Percentiles rank a stretch among this genome's conserved stretches.
Evolutionary conservation across 352 stramenopile genomes (phyloP).

Genomic region (Pythium dissotocum): DNA sequence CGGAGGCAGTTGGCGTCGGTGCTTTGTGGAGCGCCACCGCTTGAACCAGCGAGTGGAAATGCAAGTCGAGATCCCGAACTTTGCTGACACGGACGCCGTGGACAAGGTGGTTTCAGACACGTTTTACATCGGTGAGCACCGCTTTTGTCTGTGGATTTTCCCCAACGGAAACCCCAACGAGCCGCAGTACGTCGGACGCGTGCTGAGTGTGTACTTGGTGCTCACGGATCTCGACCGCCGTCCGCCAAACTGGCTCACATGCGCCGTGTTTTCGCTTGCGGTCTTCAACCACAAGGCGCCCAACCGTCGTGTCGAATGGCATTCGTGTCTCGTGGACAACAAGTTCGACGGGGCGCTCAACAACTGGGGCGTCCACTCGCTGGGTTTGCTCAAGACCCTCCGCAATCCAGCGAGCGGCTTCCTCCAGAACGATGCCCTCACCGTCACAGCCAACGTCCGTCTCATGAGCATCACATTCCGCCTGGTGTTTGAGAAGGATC

Average conservation of each 20-base stretch:
- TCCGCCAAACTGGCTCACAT: conserved; percentile 67
- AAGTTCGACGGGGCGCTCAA: conserved; percentile 75
- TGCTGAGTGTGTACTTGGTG: conserved; percentile 81
- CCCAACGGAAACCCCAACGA: conserved; percentile 82
- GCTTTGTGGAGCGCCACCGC: conserved; percentile 55
- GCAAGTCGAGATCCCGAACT: conserved; percentile 55
- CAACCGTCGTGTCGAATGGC: conserved; percentile 64
- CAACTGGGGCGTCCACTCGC: conserved; percentile 83
- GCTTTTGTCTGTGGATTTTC: conserved; percentile 82
- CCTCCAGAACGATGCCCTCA: conserved; percentile 50
- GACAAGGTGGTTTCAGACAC: conserved; percentile 83
- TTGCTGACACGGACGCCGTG: conserved; percentile 31
- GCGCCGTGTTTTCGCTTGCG: conserved; percentile 71
- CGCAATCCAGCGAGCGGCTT: conserved; percentile 58
- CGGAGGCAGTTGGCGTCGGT: conserved; percentile 69
- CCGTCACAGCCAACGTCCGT: conserved; percentile 60
- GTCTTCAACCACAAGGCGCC: conserved; percentile 55
- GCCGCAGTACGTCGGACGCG: conserved; percentile 56
- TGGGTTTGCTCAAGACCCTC: conserved; percentile 57
- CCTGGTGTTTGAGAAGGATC: conserved; percentile 58
- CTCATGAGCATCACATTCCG: conserved; percentile 83
- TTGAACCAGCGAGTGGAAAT: conserved; percentile 55
- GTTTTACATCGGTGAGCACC: conserved; percentile 69
- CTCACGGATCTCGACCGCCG: conserved; percentile 67
- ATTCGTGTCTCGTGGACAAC: conserved; percentile 82